These are phyloP conservation scores for Letharia columbiana DNA, from an alignment of 495 filamentous ascomycete genomes.

Conservation along the genomic window DNA sequence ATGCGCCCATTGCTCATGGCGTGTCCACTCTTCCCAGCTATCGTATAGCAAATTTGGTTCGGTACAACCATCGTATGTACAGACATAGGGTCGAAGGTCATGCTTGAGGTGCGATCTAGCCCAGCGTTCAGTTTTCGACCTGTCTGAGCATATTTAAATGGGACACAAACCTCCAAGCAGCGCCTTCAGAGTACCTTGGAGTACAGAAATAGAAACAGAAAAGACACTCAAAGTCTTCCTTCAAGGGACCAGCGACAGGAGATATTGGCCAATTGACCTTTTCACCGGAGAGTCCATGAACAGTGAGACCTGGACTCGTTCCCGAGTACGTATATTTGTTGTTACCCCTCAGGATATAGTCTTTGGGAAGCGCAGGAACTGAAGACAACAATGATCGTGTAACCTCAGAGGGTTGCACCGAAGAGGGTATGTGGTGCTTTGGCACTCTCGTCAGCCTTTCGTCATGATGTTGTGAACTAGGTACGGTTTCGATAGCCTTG, in stretches of 20 bases:
- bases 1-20: conserved; percentile 26
- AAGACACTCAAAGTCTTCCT: conserved; percentile 21
- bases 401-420: too few relatives aligned
- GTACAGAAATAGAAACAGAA: conserved; percentile 26
- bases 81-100: conserved; percentile 29
- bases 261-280: conserved; percentile 9
- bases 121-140: not conserved
- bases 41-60: conserved; percentile 27
- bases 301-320: conserved; percentile 4
- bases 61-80: conserved; percentile 27
- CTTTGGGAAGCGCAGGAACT: not conserved
- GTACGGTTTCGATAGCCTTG: not conserved
- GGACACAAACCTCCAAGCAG: conserved; percentile 16
- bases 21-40: conserved; percentile 27
- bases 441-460: too few relatives aligned
- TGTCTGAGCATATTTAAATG: not conserved
- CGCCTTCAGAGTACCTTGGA: conserved; percentile 11
- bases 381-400: not conserved
- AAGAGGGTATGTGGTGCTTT: too few relatives aligned
- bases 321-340: not conserved
- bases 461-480: not conserved
- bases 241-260: not conserved
- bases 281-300: conserved; percentile 8
- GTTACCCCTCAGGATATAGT: not conserved
- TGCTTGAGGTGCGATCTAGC: conserved; percentile 27